A percentile compares a stretch with the other conserved stretches of the same genome.
Conservation (phyloP, 208 protist genomes). For the Trypanosoma vivax region DNA sequence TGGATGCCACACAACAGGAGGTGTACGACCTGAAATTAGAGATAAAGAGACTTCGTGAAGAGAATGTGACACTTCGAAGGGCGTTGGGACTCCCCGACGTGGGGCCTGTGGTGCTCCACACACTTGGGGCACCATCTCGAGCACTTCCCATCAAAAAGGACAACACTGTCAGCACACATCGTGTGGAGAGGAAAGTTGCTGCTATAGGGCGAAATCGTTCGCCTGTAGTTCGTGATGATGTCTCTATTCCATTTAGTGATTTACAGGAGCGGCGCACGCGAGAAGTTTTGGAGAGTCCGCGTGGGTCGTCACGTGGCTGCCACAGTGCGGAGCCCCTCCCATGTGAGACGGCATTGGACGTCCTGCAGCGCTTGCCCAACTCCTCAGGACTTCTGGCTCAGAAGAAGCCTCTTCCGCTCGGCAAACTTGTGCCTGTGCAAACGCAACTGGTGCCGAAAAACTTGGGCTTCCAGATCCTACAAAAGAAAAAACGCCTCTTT, state of each 20-base stretch:
- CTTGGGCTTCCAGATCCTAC: conserved; percentile 17
- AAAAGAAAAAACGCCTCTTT: conserved; percentile 13
- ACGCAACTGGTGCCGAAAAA: neutral
- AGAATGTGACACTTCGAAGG: conserved; percentile 53
- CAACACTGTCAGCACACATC: too few species aligned
- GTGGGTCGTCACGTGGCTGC: neutral
- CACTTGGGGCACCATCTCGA: neutral
- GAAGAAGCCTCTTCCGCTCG: neutral
- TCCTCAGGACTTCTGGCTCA: conserved; percentile 3
- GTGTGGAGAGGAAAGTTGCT: too few species aligned
- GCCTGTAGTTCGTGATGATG: neutral
- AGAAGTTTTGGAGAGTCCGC: neutral
- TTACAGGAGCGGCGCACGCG: neutral
- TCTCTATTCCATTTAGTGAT: neutral
- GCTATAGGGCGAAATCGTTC: too few species aligned
- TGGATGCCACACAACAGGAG: conserved; percentile 56
- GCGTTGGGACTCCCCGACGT: conserved; percentile 23
- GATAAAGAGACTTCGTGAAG: conserved; percentile 26
- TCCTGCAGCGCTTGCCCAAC: conserved; percentile 9
- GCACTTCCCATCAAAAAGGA: too few species aligned
- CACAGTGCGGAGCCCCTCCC: neutral
- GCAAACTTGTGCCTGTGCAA: neutral
- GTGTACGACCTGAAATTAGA: conserved; percentile 37
- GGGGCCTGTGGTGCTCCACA: conserved; percentile 2
- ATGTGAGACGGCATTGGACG: conserved; percentile 4